These are phyloP conservation scores for Pyrus pyrifolia DNA, from an alignment of 306 rosid genomes.

Conservation along the genomic window DNA sequence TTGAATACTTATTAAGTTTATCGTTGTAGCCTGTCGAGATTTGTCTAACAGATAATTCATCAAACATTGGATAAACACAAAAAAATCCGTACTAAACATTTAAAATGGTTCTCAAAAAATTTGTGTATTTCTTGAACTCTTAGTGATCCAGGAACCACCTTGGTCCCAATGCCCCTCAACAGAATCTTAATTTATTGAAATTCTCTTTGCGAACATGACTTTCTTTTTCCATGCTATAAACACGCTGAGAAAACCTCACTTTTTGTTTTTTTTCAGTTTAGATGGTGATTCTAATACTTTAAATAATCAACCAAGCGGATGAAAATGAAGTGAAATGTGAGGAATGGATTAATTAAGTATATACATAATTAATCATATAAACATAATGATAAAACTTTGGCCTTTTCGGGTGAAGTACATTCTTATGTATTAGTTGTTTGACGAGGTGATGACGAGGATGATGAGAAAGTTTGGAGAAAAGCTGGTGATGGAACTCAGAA, in stretches of 20 bases:
- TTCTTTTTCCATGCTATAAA: too few species aligned
- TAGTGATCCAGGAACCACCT: too few species aligned
- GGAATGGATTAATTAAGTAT: too few species aligned
- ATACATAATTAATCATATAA: neutral
- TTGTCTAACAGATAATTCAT: rapidly evolving
- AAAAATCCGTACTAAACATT: too few species aligned
- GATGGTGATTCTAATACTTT: neutral
- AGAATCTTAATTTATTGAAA: too few species aligned
- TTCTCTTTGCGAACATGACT: too few species aligned
- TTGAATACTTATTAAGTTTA: too few species aligned
- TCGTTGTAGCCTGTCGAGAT: rapidly evolving
- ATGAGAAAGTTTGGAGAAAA: neutral
- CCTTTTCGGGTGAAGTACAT: neutral
- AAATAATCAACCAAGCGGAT: too few species aligned
- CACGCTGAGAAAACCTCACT: neutral
- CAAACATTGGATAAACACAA: rapidly evolving
- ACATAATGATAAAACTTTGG: neutral
- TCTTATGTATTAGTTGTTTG: neutral
- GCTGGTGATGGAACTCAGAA: neutral
- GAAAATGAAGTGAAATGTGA: too few species aligned
- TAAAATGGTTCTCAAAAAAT: rapidly evolving
- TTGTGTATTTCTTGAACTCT: too few species aligned
- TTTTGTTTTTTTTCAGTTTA: neutral
- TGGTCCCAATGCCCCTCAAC: too few species aligned
- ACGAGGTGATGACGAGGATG: neutral